phyloP scores from a whole-genome alignment of 495 filamentous ascomycete species.

The Penicillium psychrofluorescens region DNA sequence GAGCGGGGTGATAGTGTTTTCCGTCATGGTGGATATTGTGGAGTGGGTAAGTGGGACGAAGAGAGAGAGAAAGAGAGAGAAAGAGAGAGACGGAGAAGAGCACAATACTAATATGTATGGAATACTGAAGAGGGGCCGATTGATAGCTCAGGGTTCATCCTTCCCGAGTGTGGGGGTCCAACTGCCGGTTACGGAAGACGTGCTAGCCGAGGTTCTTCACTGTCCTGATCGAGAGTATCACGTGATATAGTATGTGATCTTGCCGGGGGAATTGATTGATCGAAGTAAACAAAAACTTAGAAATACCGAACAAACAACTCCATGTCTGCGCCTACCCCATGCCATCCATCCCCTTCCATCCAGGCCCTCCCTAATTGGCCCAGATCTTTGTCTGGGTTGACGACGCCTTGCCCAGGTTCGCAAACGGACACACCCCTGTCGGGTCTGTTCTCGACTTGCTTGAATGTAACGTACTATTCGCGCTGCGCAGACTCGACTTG shows the following conservation, averaged over 20 bases:
- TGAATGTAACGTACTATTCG: too few species aligned
- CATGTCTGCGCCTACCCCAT: neutral
- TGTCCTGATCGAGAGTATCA: too few species aligned
- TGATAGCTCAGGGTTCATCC: too few species aligned
- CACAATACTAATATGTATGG: neutral
- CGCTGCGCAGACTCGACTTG: neutral
- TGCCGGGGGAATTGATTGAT: too few species aligned
- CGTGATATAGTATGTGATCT: too few species aligned
- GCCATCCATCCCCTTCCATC: neutral
- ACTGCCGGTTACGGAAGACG: too few species aligned
- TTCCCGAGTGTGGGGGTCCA: too few species aligned
- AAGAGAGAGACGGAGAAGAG: neutral
- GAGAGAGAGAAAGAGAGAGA: neutral
- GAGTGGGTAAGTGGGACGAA: neutral
- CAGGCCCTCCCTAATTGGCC: conserved; percentile 14
- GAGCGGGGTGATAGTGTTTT: conserved; percentile 49
- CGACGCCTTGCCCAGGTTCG: conserved; percentile 15
- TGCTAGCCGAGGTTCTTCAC: too few species aligned
- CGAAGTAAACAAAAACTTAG: too few species aligned
- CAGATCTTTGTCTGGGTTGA: conserved; percentile 33
- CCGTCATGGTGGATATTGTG: neutral
- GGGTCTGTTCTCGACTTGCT: too few species aligned
- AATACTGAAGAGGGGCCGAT: too few species aligned
- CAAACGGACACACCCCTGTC: conserved; percentile 25
- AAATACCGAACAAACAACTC: too few species aligned